Evolutionary conservation across 495 filamentous ascomycete genomes (phyloP).

Genomic region (Penicillium samsonianum): DNA sequence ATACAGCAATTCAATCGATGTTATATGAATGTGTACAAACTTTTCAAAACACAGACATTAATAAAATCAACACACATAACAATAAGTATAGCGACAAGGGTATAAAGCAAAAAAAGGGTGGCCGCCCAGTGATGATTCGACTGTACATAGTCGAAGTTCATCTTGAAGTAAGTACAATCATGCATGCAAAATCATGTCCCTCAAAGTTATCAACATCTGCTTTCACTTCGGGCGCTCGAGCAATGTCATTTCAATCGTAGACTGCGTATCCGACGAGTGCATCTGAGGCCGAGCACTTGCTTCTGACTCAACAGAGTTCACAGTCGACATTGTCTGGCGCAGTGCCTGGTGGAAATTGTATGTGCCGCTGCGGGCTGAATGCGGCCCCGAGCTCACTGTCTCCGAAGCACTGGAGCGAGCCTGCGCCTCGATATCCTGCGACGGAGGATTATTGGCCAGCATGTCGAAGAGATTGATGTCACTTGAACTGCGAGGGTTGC

Average conservation of each 20-base stretch:
- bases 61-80: background rate
- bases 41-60: background rate
- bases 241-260: slow-evolving; percentile 8
- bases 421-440: background rate
- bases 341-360: slow-evolving; percentile 25
- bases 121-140: slow-evolving; percentile 6
- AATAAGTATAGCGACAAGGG: slow-evolving; percentile 7
- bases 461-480: slow-evolving; percentile 26
- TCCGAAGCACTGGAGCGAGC: background rate
- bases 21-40: background rate
- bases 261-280: background rate
- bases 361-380: slow-evolving; percentile 13
- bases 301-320: background rate
- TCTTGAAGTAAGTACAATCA: slow-evolving; percentile 1
- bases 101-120: slow-evolving; percentile 5
- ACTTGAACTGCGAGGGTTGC: slow-evolving; percentile 14
- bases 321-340: slow-evolving; percentile 17
- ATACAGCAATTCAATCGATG: background rate
- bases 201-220: no score
- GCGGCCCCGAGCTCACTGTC: background rate
- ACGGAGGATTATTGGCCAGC: background rate
- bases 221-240: background rate
- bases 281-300: background rate
- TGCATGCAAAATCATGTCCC: background rate
- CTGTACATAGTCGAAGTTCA: background rate